Conservation (phyloP, 1,284 basidiomycete genomes). For the Fomitopsis pinicola region DNA sequence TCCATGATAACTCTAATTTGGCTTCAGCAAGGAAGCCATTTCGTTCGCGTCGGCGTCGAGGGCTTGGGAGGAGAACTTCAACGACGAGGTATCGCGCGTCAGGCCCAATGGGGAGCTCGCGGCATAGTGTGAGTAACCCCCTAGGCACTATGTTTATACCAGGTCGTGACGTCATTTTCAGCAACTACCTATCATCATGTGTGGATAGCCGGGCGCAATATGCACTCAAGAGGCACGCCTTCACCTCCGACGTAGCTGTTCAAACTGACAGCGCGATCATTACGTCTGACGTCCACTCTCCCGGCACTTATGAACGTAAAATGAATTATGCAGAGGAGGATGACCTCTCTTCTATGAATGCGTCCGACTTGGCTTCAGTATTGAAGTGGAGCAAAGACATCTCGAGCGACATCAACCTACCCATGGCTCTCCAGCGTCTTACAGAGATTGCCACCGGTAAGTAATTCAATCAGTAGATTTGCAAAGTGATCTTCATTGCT, state of each 20-base stretch:
- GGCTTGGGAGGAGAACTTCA: slow-evolving; percentile 62
- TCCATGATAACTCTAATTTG: not conserved
- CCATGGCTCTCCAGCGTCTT: slow-evolving; percentile 53
- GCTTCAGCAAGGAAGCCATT: slow-evolving; percentile 63
- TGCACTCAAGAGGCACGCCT: slow-evolving; percentile 48
- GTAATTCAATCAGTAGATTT: not conserved
- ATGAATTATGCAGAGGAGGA: slow-evolving; percentile 45
- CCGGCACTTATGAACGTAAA: slow-evolving; percentile 30
- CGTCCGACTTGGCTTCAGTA: slow-evolving; percentile 57
- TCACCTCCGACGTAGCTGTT: slow-evolving; percentile 55
- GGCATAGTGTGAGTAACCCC: slow-evolving; percentile 56
- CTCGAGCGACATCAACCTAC: slow-evolving; percentile 65
- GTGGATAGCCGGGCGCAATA: slow-evolving; percentile 40
- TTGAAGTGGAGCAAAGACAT: slow-evolving; percentile 71
- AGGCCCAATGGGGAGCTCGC: slow-evolving; percentile 66
- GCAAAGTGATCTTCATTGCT: not conserved
- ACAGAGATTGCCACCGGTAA: slow-evolving; percentile 66
- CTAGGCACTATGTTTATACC: not conserved
- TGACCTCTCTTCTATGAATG: slow-evolving; percentile 42
- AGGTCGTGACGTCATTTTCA: slow-evolving; percentile 18
- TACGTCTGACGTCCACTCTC: slow-evolving; percentile 27
- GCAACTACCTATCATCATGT: slow-evolving; percentile 45
- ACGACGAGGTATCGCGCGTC: slow-evolving; percentile 56
- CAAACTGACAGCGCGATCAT: slow-evolving; percentile 54
- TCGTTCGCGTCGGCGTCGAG: slow-evolving; percentile 62